Conservation (phyloP, 2,329 filamentous ascomycete species). For the Ceratocystis variospora region DNA sequence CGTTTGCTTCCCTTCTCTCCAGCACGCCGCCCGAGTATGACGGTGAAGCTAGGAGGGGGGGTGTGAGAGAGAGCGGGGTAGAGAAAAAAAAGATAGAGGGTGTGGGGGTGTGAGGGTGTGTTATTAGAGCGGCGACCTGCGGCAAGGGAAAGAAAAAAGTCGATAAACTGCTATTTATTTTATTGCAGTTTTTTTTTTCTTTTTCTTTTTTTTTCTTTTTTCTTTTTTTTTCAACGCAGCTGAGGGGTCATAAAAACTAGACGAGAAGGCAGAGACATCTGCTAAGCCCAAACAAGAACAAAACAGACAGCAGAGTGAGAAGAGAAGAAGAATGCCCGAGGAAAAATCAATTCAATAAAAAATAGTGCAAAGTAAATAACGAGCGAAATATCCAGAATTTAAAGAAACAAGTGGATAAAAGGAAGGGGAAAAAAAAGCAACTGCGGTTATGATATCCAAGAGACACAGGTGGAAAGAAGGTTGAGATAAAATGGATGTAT, state of each 20-base stretch:
- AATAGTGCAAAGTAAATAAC: neutral
- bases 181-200: no score
- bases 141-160: neutral
- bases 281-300: constrained; percentile 11
- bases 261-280: constrained; percentile 13
- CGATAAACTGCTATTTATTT: neutral
- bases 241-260: constrained; percentile 9
- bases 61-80: neutral
- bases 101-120: neutral
- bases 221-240: neutral
- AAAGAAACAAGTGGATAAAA: neutral
- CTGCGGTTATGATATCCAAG: neutral
- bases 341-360: neutral
- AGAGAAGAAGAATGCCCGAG: neutral
- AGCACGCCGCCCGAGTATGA: neutral
- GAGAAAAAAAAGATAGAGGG: neutral
- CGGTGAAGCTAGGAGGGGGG: neutral
- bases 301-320: neutral
- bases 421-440: neutral
- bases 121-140: neutral
- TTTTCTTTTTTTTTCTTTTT: no score
- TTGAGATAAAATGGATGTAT: neutral
- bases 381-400: neutral
- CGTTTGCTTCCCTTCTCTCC: neutral
- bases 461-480: neutral